phyloP scores from a whole-genome alignment of 345 rosid species.

The Boechera stricta region DNA sequence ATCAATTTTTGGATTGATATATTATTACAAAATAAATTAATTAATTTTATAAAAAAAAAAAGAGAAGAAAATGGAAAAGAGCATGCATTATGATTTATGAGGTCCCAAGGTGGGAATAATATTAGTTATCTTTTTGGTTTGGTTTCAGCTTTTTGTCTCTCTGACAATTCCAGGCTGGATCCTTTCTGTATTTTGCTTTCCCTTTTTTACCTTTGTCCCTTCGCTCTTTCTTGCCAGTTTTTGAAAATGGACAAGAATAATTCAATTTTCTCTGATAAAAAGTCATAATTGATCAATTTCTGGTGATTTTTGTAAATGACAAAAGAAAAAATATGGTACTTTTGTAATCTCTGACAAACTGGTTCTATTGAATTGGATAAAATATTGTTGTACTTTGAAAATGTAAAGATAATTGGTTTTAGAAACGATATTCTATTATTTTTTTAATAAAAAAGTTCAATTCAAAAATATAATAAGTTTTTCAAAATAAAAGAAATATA shows the following conservation, averaged over 20 bases:
- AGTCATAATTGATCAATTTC: conserved; percentile 14
- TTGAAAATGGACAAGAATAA: conserved; percentile 11
- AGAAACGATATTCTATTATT: neutral
- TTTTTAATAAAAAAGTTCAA: neutral
- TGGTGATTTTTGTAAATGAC: conserved; percentile 33
- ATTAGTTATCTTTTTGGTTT: conserved; percentile 32
- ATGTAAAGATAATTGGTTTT: neutral
- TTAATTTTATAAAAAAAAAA: too few species aligned
- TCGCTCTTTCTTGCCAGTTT: neutral
- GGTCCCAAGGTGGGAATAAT: conserved; percentile 30
- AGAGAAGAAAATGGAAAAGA: conserved; percentile 4
- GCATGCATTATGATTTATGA: conserved; percentile 4
- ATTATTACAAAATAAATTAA: neutral
- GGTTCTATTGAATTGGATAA: neutral
- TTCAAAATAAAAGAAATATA: too few species aligned
- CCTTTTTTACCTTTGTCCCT: conserved; percentile 26
- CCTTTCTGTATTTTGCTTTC: conserved; percentile 40
- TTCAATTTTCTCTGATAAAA: neutral
- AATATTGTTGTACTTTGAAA: conserved; percentile 5
- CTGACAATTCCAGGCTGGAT: conserved; percentile 43
- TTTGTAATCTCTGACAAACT: conserved; percentile 17
- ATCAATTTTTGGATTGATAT: neutral
- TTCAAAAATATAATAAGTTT: too few species aligned
- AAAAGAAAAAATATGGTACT: conserved; percentile 28
- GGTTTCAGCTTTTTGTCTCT: conserved; percentile 38